Percentiles rank a stretch among this genome's conserved stretches.
phyloP scores from a whole-genome alignment of 257 asterid species.

The Salvia splendens region DNA sequence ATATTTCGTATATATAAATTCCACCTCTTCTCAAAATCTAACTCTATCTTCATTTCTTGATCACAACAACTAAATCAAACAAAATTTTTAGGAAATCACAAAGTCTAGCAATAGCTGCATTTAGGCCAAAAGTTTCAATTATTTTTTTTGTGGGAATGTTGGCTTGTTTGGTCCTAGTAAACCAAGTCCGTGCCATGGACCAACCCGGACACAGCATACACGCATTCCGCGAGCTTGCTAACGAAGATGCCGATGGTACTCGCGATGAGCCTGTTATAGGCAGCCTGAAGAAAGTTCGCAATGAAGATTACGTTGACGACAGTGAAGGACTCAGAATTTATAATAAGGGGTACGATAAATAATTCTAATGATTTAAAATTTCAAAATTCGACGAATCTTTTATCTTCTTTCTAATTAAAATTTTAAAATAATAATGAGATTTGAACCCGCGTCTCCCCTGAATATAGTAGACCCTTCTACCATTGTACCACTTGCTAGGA shows the following conservation, averaged over 20 bases:
- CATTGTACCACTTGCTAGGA: no score
- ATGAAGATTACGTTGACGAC: background rate
- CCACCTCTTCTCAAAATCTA: background rate
- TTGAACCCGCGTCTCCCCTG: no score
- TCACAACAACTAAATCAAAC: background rate
- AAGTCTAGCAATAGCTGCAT: constrained; percentile 25
- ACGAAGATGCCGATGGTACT: constrained; percentile 26
- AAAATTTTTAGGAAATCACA: background rate
- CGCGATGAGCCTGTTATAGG: constrained; percentile 7
- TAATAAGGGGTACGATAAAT: no score
- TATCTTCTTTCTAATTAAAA: no score
- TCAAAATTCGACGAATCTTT: no score
- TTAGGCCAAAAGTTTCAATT: constrained; percentile 19
- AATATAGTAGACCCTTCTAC: no score
- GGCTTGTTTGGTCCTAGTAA: constrained; percentile 24
- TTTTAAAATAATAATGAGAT: no score
- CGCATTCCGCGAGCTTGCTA: background rate
- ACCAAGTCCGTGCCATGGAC: constrained; percentile 25
- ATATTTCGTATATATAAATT: constrained; percentile 9
- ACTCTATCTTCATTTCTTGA: background rate
- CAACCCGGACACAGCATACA: constrained; percentile 24
- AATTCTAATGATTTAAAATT: no score
- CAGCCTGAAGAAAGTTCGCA: background rate
- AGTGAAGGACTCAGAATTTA: no score
- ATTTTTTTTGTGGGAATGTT: constrained; percentile 22